A percentile compares a stretch with the other conserved stretches of the same genome.
Conservation (phyloP, 208 protist genomes). For the Trypanosoma vivax region DNA sequence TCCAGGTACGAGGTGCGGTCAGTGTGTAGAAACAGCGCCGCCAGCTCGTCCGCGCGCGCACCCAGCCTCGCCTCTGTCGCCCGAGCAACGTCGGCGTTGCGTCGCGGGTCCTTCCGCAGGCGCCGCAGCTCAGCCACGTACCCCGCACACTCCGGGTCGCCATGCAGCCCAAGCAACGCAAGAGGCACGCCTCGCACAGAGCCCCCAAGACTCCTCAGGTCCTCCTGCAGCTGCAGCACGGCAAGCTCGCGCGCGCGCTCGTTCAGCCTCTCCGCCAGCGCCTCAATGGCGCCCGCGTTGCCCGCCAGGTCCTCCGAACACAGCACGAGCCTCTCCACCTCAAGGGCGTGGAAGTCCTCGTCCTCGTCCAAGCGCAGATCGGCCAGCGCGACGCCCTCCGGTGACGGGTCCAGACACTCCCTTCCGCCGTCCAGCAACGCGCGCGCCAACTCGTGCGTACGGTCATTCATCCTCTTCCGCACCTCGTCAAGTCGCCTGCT, state of each 20-base stretch:
- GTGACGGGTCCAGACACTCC: slow-evolving; percentile 29
- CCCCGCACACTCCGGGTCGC: slow-evolving; percentile 34
- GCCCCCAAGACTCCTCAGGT: slow-evolving; percentile 38
- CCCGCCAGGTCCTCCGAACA: slow-evolving; percentile 17
- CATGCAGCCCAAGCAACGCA: slow-evolving; percentile 49
- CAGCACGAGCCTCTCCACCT: slow-evolving; percentile 40
- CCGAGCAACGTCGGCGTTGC: slow-evolving; percentile 44
- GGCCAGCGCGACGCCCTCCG: slow-evolving; percentile 45
- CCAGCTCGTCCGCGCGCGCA: slow-evolving; percentile 37
- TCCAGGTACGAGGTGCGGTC: slow-evolving; percentile 68
- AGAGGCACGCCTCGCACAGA: slow-evolving; percentile 59
- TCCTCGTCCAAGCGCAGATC: slow-evolving; percentile 59
- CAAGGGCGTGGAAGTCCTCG: slow-evolving; percentile 36
- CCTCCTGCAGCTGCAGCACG: slow-evolving; percentile 33
- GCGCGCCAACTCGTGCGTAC: slow-evolving; percentile 38
- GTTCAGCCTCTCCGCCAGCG: slow-evolving; percentile 51
- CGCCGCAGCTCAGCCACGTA: slow-evolving; percentile 55
- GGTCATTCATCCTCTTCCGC: slow-evolving; percentile 45
- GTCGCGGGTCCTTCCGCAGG: slow-evolving; percentile 43
- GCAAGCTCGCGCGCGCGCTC: slow-evolving; percentile 49
- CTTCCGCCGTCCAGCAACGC: slow-evolving; percentile 40
- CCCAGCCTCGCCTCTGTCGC: slow-evolving; percentile 38
- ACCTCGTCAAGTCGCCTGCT: slow-evolving; percentile 42
- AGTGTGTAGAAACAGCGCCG: slow-evolving; percentile 37
- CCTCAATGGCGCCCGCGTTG: slow-evolving; percentile 17